A percentile compares a stretch with the other conserved stretches of the same genome.
These are phyloP conservation scores for Halophytophthora batemanensis DNA, from an alignment of 352 stramenopile species.

Conservation along the genomic window DNA sequence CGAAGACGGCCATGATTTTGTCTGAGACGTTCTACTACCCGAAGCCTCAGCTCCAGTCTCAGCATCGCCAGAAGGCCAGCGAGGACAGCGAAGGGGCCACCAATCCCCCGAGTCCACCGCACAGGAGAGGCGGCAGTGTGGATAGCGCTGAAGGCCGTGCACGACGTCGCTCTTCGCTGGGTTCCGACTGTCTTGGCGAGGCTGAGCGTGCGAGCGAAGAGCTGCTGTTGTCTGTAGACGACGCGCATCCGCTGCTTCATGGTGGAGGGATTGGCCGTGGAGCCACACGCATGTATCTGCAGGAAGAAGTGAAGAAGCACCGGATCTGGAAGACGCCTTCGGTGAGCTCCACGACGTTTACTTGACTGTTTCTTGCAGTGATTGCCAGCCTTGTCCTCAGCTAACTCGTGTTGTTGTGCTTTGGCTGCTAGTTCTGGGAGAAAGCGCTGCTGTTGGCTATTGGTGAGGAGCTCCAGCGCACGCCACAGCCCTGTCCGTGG, in stretches of 20 bases:
- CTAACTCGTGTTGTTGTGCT: not conserved
- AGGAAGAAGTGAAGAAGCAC: conserved; percentile 84
- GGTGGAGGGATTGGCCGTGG: conserved; percentile 38
- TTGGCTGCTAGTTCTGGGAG: conserved; percentile 67
- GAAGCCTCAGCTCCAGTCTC: conserved; percentile 10
- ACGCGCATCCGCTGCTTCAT: conserved; percentile 32
- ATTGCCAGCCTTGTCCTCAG: not conserved
- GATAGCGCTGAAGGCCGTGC: conserved; percentile 7
- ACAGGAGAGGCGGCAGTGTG: conserved; percentile 9
- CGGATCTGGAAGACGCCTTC: conserved; percentile 80
- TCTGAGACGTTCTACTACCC: conserved; percentile 77
- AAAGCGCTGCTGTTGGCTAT: conserved; percentile 81
- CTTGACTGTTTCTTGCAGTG: not conserved
- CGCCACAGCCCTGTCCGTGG: conserved; percentile 69
- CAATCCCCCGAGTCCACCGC: not conserved
- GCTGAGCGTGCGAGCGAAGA: conserved; percentile 30
- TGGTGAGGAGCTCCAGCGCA: conserved; percentile 79
- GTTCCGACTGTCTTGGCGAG: conserved; percentile 23
- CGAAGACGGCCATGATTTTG: conserved; percentile 87
- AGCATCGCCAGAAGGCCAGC: not conserved
- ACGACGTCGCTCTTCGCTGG: conserved; percentile 15
- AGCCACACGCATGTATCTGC: conserved; percentile 63
- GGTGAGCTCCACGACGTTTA: conserved; percentile 19
- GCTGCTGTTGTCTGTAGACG: conserved; percentile 30
- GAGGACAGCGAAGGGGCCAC: conserved; percentile 1